phyloP scores from a whole-genome alignment of 2,329 filamentous ascomycete species.

The Diaporthe batatas region DNA sequence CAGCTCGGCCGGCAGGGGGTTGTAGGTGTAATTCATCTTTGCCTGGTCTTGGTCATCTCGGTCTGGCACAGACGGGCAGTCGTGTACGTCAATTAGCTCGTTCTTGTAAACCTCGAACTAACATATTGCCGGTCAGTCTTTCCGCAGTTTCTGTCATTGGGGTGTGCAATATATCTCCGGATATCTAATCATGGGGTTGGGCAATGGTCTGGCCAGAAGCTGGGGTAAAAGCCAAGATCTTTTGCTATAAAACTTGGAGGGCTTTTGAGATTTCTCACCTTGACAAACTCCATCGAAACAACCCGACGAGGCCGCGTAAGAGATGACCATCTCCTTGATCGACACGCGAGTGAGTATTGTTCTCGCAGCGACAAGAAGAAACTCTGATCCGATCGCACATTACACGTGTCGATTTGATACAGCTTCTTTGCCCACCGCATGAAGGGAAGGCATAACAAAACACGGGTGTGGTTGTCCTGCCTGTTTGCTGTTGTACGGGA shows the following conservation, averaged over 20 bases:
- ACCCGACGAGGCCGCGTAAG: neutral
- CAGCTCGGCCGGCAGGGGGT: conserved; percentile 45
- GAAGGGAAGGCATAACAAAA: conserved; percentile 43
- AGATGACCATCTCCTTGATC: conserved; percentile 40
- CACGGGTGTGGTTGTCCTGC: conserved; percentile 33
- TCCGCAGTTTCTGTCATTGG: neutral
- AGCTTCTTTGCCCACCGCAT: conserved; percentile 40
- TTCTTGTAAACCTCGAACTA: conserved; percentile 32
- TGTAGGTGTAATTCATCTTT: conserved; percentile 45
- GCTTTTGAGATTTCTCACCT: neutral
- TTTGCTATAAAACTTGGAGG: too few species aligned
- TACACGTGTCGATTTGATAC: conserved; percentile 44
- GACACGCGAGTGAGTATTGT: conserved; percentile 37
- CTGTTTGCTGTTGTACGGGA: neutral
- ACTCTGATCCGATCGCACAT: conserved; percentile 43
- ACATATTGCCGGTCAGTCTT: neutral
- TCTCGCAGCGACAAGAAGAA: conserved; percentile 42
- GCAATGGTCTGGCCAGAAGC: too few species aligned
- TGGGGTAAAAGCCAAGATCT: too few species aligned
- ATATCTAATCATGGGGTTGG: too few species aligned
- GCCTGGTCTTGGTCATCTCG: conserved; percentile 5
- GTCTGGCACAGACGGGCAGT: conserved; percentile 20
- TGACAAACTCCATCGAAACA: conserved; percentile 19
- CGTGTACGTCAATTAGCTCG: conserved; percentile 10
- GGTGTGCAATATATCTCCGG: too few species aligned